Base-by-base conservation (phyloP, 2,329 filamentous ascomycete species). In the Tricladium varicosporioides region DNA sequence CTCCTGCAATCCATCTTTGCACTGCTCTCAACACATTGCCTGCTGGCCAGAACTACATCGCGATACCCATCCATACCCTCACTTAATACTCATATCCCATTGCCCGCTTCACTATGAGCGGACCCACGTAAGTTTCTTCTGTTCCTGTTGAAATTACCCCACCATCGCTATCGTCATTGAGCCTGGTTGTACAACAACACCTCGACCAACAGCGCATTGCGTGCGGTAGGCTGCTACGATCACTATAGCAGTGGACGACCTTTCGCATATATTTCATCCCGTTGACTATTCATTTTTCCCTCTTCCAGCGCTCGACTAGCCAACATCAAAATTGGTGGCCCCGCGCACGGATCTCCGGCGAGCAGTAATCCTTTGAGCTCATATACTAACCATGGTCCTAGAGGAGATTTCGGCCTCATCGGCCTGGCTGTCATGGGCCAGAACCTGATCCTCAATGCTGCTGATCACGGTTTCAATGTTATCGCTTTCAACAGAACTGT, bases 401-500 rank as follows among this genome's bases (percentile, higher is more conserved):
- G 73, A 71, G 71, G 74, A 79, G 89, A 94, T 86, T 87, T 94
- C 78, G 90, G 90, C 82, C 88, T 94, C 73, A 93, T 94, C 75
- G 90, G 90, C 84, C 83, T 94, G 80, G 90, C 90, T 80, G 90
- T 94, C 78, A 94, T 94, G 84, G 84, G 82, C 75, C 88, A 92
- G 82, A 94, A 93, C 81, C 80, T 94, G 78, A 92, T 94, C 76
- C 78, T 94, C 73, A 94, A 94, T 78, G 90, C 88, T 80, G 90
- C 90, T 70, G 90, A 94, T 76, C 86, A 93, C 71, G 89, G 92
- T 73, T 97, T 95, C 86, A 97, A 91, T 74, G 91, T 99, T 73
- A 89, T 93, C 78, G 94, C 93, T 69, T 99, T 89, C 87, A 99
- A 99, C 88, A 90, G 94, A 78, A 99, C 94, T 70, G 91, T 97